Percentiles rank a stretch among this genome's conserved stretches.
Evolutionary conservation across 2,329 filamentous ascomycete genomes (phyloP).

Genomic region (Plenodomus lindquistii): DNA sequence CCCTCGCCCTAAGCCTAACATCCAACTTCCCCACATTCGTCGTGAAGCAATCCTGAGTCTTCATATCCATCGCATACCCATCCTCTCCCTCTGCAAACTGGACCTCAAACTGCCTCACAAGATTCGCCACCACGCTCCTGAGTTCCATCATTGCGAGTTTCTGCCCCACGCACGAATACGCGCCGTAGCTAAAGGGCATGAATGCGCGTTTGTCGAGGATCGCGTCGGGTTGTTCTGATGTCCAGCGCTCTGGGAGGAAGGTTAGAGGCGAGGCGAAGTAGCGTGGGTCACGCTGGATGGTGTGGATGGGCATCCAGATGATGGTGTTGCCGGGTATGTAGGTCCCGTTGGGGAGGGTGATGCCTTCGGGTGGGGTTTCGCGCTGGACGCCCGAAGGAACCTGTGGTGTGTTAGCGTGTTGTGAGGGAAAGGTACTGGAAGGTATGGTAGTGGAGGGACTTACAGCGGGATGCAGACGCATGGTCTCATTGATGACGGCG

Average conservation of each 20-base stretch:
- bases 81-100: constrained; percentile 32
- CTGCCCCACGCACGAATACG: constrained; percentile 73
- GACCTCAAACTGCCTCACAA: constrained; percentile 64
- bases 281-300: constrained; percentile 34
- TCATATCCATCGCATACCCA: constrained; percentile 19
- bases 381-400: constrained; percentile 39
- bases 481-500: constrained; percentile 35
- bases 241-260: constrained; percentile 41
- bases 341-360: constrained; percentile 33
- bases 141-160: constrained; percentile 67
- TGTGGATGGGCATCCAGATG: constrained; percentile 37
- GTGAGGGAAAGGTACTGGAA: not conserved
- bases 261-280: constrained; percentile 27
- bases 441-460: not conserved
- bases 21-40: constrained; percentile 36
- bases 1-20: constrained; percentile 15
- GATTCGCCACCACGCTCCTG: constrained; percentile 62
- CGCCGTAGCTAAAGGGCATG: constrained; percentile 70
- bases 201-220: constrained; percentile 59
- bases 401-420: constrained; percentile 5
- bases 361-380: constrained; percentile 38
- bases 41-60: constrained; percentile 36
- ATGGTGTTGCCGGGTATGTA: constrained; percentile 36
- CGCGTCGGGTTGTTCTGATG: constrained; percentile 22
- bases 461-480: constrained; percentile 38